Percentiles rank a stretch among this genome's conserved stretches.
These are phyloP conservation scores for Fusarium transvaalense DNA, from an alignment of 2,329 filamentous ascomycete genomes.

Conservation along the genomic window DNA sequence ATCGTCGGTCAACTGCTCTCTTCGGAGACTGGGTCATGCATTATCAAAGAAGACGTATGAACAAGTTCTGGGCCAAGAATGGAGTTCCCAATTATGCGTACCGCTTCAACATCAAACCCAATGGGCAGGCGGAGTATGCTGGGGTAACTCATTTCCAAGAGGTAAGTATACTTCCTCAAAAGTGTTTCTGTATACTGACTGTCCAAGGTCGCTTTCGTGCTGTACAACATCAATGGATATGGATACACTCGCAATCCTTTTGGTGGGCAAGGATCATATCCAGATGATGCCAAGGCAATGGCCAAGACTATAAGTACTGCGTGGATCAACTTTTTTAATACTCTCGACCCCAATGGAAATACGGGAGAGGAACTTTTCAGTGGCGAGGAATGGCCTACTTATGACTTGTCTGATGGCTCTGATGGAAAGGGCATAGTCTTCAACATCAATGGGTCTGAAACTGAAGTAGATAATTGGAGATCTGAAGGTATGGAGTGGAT, in stretches of 20 bases:
- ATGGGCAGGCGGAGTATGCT: conserved; percentile 36
- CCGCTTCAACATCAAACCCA: conserved; percentile 52
- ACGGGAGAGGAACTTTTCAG: conserved; percentile 3
- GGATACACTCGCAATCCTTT: conserved; percentile 52
- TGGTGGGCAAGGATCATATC: conserved; percentile 47
- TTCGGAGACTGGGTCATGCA: conserved; percentile 49
- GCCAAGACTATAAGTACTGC: conserved; percentile 48
- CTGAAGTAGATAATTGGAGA: conserved; percentile 51
- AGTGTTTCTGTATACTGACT: not conserved
- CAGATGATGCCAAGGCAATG: conserved; percentile 43
- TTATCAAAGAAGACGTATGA: conserved; percentile 47
- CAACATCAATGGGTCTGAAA: conserved; percentile 36
- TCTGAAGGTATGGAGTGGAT: conserved; percentile 49
- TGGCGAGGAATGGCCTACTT: conserved; percentile 47
- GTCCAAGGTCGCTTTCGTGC: conserved; percentile 56
- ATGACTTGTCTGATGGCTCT: conserved; percentile 28
- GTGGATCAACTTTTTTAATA: conserved; percentile 51
- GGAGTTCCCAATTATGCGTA: conserved; percentile 50
- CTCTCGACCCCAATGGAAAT: conserved; percentile 47
- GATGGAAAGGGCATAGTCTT: conserved; percentile 50
- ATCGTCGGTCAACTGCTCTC: conserved; percentile 48
- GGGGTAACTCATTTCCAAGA: conserved; percentile 57
- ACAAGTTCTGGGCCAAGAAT: conserved; percentile 46
- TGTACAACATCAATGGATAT: conserved; percentile 52
- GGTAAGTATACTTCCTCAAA: not conserved